Evolutionary conservation across 2,329 filamentous ascomycete genomes (phyloP), one percentile per base, ranked within the genome.

Genomic region (Mycosphaerella arachidis): DNA sequence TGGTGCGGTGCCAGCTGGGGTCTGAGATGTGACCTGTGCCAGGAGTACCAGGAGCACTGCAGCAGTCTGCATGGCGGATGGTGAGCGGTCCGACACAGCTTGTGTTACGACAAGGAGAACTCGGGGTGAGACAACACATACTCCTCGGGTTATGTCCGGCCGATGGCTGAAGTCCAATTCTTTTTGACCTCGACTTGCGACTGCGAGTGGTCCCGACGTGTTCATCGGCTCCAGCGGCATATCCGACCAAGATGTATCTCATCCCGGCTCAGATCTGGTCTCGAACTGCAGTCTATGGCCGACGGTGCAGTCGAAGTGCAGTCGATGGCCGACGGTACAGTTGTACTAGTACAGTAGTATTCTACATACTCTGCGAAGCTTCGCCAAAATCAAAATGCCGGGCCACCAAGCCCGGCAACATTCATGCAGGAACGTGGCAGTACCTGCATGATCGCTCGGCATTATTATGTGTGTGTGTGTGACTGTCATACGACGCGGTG

Each of bases 11-110:
- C 55, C 55, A 10, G 50, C 33, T 29, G 59, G 55, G 7, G 59
- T 61, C 48, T 61, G 59, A 31, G 48, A 46, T 53, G 52, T 48
- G 33, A 10, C 33, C 20, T 54, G 52, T n/a, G 27, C 30, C 18
- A 54, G 2, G n/a, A 54, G 52, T 6, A 45, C 4, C 18, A 33
- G 18, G 13, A 54, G 12, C 8, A 40, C 6, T 8, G 52, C 10
- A 12, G 35, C n/a, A 8, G 20, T 13, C n/a, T 54, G 52, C 52
- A 54, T 54, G n/a, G 13, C 43, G 52, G 3, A 27, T 8, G 10
- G 27, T 2, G 16, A 24, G 10, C 30, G 3, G 12, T 9, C 33
- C 9, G 4, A 13, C 18, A 33, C 3, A 20, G 50, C 24, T 40
- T 16, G 7, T 24, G 52, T 53, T 13, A 6, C 10, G 30, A 30